phyloP scores from a whole-genome alignment of 495 filamentous ascomycete species.

The Hyphodiscus hymeniophilus region DNA sequence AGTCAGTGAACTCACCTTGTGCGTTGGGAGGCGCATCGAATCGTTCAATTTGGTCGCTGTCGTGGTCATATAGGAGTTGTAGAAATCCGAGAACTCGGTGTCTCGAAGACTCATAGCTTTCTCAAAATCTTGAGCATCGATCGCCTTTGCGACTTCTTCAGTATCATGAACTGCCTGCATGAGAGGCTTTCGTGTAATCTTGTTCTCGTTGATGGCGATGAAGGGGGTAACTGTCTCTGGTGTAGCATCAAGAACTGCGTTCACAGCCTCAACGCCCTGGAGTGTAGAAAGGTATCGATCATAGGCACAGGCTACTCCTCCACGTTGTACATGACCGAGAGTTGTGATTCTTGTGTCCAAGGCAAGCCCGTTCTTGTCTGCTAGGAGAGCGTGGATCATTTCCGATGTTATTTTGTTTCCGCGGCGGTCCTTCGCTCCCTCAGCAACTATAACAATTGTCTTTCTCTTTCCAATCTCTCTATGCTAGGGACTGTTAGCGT shows the following conservation, averaged over 20 bases:
- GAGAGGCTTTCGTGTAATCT: conserved; percentile 82
- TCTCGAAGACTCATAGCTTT: conserved; percentile 81
- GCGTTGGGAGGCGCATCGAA: conserved; percentile 48
- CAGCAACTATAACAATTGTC: conserved; percentile 96
- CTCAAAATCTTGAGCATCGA: conserved; percentile 74
- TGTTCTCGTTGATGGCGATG: conserved; percentile 95
- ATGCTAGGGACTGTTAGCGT: conserved; percentile 54
- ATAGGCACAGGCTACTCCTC: conserved; percentile 85
- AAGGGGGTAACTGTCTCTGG: conserved; percentile 88
- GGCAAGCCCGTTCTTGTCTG: conserved; percentile 56
- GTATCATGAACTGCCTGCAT: conserved; percentile 83
- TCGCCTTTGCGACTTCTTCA: conserved; percentile 71
- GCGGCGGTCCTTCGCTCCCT: conserved; percentile 82
- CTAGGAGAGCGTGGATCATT: conserved; percentile 80
- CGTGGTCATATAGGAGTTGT: conserved; percentile 81
- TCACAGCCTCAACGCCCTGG: conserved; percentile 94
- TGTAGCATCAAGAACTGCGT: conserved; percentile 86
- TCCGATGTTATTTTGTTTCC: conserved; percentile 74
- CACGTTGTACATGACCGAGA: conserved; percentile 91
- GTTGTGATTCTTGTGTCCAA: conserved; percentile 94
- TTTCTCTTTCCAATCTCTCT: conserved; percentile 86
- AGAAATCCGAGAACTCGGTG: conserved; percentile 90
- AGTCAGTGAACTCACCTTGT: conserved; percentile 46
- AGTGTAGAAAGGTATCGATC: conserved; percentile 89
- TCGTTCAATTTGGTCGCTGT: conserved; percentile 48